Conservation (phyloP, 352 stramenopile species). For the Pythium chondricola region DNA sequence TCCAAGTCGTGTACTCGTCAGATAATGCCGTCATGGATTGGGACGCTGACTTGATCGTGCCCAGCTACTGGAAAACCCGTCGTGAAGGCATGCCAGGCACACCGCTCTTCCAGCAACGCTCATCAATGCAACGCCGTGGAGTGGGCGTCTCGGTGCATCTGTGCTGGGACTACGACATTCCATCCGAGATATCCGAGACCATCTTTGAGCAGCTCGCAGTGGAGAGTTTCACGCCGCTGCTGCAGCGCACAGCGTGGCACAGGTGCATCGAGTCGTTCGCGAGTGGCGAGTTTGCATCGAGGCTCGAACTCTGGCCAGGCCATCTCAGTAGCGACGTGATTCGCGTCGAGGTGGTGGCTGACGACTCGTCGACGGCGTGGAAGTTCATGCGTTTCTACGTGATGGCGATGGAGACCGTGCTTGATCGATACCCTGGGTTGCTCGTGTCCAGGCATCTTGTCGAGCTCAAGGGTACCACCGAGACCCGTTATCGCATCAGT, state of each 20-base stretch:
- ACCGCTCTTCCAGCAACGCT: slow-evolving; percentile 3
- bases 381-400: slow-evolving; percentile 13
- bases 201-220: slow-evolving; percentile 29
- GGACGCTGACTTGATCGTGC: slow-evolving; percentile 14
- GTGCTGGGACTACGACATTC: slow-evolving; percentile 26
- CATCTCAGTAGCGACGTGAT: slow-evolving; percentile 5
- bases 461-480: background rate
- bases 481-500: background rate
- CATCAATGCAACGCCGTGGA: background rate
- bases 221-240: slow-evolving; percentile 15
- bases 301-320: slow-evolving; percentile 3
- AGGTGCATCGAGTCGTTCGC: slow-evolving; percentile 16
- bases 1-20: slow-evolving; percentile 18
- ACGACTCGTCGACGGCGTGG: background rate
- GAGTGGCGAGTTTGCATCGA: slow-evolving; percentile 2
- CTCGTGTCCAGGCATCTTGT: slow-evolving; percentile 13
- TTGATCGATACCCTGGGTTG: slow-evolving; percentile 12
- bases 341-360: slow-evolving; percentile 14
- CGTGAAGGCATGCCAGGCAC: background rate
- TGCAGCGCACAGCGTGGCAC: slow-evolving; percentile 3
- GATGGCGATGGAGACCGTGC: slow-evolving; percentile 18
- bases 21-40: slow-evolving; percentile 8
- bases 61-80: slow-evolving; percentile 5
- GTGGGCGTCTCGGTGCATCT: background rate
- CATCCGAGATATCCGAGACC: slow-evolving; percentile 17